Base-by-base conservation (phyloP, 2,329 filamentous ascomycete species). In the Graphiopsis chlorocephala region DNA sequence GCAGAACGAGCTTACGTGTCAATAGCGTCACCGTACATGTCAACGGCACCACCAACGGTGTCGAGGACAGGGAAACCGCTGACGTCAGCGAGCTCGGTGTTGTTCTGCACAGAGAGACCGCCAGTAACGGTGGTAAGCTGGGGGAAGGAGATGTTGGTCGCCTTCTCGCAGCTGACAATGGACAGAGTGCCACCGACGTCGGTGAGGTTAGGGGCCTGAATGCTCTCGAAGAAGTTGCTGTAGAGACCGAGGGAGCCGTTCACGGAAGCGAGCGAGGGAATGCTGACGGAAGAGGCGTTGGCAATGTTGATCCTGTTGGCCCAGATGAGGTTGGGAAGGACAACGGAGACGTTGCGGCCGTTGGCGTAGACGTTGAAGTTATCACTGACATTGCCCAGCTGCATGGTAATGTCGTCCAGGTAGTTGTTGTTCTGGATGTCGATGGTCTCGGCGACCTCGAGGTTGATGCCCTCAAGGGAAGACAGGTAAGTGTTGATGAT, bases 371-470 rank as follows among this genome's bases (percentile, higher is more conserved):
- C 88, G 73, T 85, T 88, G 61, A 97, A 82, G 55, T 83, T 78
- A 64, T 85, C 83, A 69, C 85, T 90, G 72, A 97, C 86, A 81
- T 91, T 94, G 77, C 84, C 84, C 65, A 98, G 84, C 76, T 90
- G 86, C 78, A 93, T 91, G 75, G 86, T 86, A 82, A 96, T 91
- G 67, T 83, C 83, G 75, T 85, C 86, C 72, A 99, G 85, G 76
- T 90, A 89, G 67, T 82, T 82, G 87, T 98, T 98, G 88, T 97
- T 97, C 85, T 91, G 90, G 80, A 99, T 90, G 78, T 91, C 83
- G 77, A 99, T 86, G 70, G 82, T 84, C 64, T 86, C 84, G 63
- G 92, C 88, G n/a, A 85, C 84, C 68, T 86, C 79, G 69, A 98
- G 84, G 77, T 92, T 90, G 77, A 99, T 90, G 75, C 92, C 93